A percentile compares a stretch with the other conserved stretches of the same genome.
These are phyloP conservation scores for Ogataea zsoltii DNA, from an alignment of 805 yeast species.

Conservation along the genomic window DNA sequence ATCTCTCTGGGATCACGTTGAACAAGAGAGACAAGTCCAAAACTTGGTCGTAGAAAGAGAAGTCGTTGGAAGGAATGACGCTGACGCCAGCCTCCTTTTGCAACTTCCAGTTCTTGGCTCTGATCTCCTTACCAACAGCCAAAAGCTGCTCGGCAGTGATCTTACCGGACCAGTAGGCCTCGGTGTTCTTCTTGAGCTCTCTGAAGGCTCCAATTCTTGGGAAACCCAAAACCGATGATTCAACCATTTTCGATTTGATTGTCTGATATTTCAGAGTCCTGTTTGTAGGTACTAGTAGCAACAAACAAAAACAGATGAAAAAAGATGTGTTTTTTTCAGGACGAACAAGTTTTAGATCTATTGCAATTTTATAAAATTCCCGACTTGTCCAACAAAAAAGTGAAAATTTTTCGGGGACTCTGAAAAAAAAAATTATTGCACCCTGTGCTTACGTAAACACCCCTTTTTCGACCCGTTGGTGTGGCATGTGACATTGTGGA, in stretches of 20 bases:
- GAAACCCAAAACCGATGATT: slow-evolving; percentile 97
- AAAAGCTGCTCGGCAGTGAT: slow-evolving; percentile 81
- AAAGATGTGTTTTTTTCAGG: neutral
- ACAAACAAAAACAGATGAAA: slow-evolving; percentile 4
- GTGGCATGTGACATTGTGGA: slow-evolving; percentile 3
- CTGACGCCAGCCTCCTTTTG: slow-evolving; percentile 98
- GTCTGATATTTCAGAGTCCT: neutral
- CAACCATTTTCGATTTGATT: slow-evolving; percentile 65
- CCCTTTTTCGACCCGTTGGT: neutral
- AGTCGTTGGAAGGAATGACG: slow-evolving; percentile 95
- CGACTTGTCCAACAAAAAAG: slow-evolving; percentile 17
- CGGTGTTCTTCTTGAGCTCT: slow-evolving; percentile 98
- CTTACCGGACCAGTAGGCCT: slow-evolving; percentile 98
- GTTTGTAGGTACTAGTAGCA: slow-evolving; percentile 3
- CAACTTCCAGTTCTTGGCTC: slow-evolving; percentile 96
- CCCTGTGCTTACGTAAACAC: slow-evolving; percentile 1
- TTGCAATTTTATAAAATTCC: neutral
- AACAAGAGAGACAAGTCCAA: slow-evolving; percentile 88
- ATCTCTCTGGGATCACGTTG: slow-evolving; percentile 96
- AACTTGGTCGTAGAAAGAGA: slow-evolving; percentile 97
- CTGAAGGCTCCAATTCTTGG: slow-evolving; percentile 99
- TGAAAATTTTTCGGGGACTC: slow-evolving; percentile 18
- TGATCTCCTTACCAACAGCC: slow-evolving; percentile 91
- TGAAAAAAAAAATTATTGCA: slow-evolving; percentile 8
- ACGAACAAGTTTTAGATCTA: neutral